These are phyloP conservation scores for Bryoglossum gracile DNA, from an alignment of 495 filamentous ascomycete genomes.

Conservation along the genomic window DNA sequence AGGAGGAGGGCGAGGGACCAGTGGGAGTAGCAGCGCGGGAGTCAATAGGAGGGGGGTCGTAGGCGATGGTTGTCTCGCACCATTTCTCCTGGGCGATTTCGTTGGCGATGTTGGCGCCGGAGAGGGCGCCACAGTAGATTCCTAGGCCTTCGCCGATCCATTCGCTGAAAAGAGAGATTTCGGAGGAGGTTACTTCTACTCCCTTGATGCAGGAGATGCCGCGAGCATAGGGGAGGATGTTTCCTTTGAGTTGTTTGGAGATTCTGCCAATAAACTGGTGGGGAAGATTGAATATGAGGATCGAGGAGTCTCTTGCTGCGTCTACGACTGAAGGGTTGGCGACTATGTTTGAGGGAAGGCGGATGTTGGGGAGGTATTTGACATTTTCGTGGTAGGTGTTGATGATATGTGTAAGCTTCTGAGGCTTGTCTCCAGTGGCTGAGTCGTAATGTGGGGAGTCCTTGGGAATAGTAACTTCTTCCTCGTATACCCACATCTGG, in stretches of 20 bases:
- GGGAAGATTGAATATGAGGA: slow-evolving; percentile 94
- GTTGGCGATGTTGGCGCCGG: slow-evolving; percentile 92
- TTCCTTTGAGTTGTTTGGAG: slow-evolving; percentile 76
- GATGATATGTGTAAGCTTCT: slow-evolving; percentile 86
- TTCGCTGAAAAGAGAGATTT: slow-evolving; percentile 86
- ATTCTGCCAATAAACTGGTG: slow-evolving; percentile 94
- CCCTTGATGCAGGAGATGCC: slow-evolving; percentile 98
- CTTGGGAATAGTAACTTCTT: slow-evolving; percentile 68
- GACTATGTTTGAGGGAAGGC: slow-evolving; percentile 76
- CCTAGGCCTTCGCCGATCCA: slow-evolving; percentile 80
- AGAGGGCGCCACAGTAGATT: slow-evolving; percentile 96
- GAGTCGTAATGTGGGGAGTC: slow-evolving; percentile 51
- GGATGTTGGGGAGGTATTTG: slow-evolving; percentile 87
- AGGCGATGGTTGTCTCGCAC: slow-evolving; percentile 94
- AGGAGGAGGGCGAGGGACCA: slow-evolving; percentile 45
- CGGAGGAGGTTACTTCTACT: slow-evolving; percentile 77
- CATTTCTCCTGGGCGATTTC: slow-evolving; percentile 94
- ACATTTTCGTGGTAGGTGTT: slow-evolving; percentile 92
- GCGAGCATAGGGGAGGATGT: slow-evolving; percentile 85
- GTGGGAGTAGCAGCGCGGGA: slow-evolving; percentile 62
- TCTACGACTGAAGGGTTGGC: slow-evolving; percentile 84
- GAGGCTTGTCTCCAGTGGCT: slow-evolving; percentile 41
- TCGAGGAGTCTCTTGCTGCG: slow-evolving; percentile 71
- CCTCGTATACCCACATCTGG: slow-evolving; percentile 97
- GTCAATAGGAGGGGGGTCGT: slow-evolving; percentile 84